A percentile compares a stretch with the other conserved stretches of the same genome.
Evolutionary conservation across 441 rosid species (phyloP).

Genomic region (Aquilaria agallochum): DNA sequence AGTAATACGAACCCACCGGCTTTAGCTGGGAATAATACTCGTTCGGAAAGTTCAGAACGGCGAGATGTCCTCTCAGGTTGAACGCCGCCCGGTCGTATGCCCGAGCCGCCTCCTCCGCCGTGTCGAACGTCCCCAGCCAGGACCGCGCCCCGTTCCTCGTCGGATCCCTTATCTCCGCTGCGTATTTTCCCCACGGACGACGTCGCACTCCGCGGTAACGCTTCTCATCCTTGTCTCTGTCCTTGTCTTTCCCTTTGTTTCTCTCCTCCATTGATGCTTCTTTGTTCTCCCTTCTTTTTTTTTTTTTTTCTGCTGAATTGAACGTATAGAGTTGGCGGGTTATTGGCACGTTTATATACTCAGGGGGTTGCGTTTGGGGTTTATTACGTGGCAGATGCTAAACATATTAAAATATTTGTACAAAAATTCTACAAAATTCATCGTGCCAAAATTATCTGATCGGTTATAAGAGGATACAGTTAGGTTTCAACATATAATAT

Average conservation of each 20-base stretch:
- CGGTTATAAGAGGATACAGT: too few relatives aligned
- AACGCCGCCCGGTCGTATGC: slow-evolving; percentile 65
- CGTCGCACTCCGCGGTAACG: slow-evolving; percentile 54
- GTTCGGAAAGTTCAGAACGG: slow-evolving; percentile 51
- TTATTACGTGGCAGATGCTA: too few relatives aligned
- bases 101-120: slow-evolving; percentile 61
- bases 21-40: slow-evolving; percentile 35
- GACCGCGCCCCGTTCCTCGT: slow-evolving; percentile 45
- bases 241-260: slow-evolving; percentile 17
- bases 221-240: slow-evolving; percentile 28
- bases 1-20: slow-evolving; percentile 11
- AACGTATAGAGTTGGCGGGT: too few relatives aligned
- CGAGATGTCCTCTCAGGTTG: slow-evolving; percentile 43
- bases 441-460: too few relatives aligned
- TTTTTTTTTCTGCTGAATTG: too few relatives aligned
- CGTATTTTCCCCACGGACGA: slow-evolving; percentile 73
- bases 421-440: too few relatives aligned
- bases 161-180: slow-evolving; percentile 62
- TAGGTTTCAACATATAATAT: too few relatives aligned
- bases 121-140: slow-evolving; percentile 65
- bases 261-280: slow-evolving; percentile 26
- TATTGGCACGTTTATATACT: too few relatives aligned
- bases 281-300: neutral
- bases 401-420: too few relatives aligned
- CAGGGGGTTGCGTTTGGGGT: too few relatives aligned